Evolutionary conservation across 2,329 filamentous ascomycete species (phyloP), one percentile per base, ranked within the genome.

Genomic region (Diaporthe sp.): DNA sequence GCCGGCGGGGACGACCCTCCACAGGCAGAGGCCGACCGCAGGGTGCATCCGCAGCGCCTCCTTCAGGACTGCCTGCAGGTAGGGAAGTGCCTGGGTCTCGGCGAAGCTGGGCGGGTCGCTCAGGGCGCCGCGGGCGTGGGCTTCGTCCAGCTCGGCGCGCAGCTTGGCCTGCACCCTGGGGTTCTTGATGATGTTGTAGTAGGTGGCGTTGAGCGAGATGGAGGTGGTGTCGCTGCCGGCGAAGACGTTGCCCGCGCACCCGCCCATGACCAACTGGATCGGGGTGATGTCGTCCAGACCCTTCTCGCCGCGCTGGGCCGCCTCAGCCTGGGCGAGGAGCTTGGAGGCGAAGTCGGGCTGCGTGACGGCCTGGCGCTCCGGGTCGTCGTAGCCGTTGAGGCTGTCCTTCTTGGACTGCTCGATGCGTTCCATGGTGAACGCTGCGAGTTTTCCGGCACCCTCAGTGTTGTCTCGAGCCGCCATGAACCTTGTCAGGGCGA

Each of bases 41-140:
- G 88, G 84, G 66, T 88, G 85, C 30, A 90, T 80, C 12, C 89
- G 84, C n/a, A 90, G 79, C 0, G 86, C 86, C 78, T 90, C 88
- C 68, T 89, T 88, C 53, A 90, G 85, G 5, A 86, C 84, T 0
- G 88, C 88, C 74, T 90, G 85, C n/a, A 90, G 81, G 74, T 90
- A 91, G 0, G 86, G 86, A 77, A 88, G 79, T 55, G 79, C 81
- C 19, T 82, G 84, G 4, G 76, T 82, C 75, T 84, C 84, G 39
- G 80, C 84, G 77, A 82, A 87, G 17, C 32, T 70, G 22, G 63
- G 71, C 0, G 80, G 78, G n/a, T 70, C 55, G 53, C 71, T 70
- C 42, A 73, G 44, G 19, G 7, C 63, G 15, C 63, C 55, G 19
- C 44, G 17, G 27, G 78, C 78, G 2, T 86, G 84, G 27, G 77